Evolutionary conservation across 257 asterid species (phyloP).

Genomic region (Nicotiana noctiflora): DNA sequence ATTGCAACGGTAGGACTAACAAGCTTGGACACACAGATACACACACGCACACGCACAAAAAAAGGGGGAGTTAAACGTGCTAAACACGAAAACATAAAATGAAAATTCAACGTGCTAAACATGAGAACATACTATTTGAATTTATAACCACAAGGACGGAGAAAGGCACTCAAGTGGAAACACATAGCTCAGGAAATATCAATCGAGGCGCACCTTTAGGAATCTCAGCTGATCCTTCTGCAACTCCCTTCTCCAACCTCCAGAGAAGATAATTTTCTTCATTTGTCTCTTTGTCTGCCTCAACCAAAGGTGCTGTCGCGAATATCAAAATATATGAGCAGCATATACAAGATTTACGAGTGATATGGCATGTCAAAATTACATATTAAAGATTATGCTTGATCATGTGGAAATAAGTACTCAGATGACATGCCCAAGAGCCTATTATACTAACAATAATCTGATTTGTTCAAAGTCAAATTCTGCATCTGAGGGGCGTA

Average conservation of each 20-base stretch:
- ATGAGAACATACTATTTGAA: too few relatives aligned
- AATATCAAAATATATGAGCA: background rate
- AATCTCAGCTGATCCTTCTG: conserved; percentile 87
- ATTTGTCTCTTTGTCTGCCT: conserved; percentile 63
- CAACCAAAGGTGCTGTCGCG: conserved; percentile 82
- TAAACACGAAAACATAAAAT: too few relatives aligned
- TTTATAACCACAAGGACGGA: too few relatives aligned
- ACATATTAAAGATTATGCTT: background rate
- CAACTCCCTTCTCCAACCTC: conserved; percentile 92
- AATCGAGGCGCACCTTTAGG: conserved; percentile 51
- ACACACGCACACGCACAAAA: too few relatives aligned
- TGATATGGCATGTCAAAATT: background rate
- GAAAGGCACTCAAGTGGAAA: too few relatives aligned
- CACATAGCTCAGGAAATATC: background rate
- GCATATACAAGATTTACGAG: background rate
- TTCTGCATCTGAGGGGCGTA: background rate
- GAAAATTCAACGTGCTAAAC: too few relatives aligned
- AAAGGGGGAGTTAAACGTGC: too few relatives aligned
- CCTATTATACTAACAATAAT: background rate
- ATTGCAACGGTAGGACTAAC: too few relatives aligned
- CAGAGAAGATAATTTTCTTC: conserved; percentile 72
- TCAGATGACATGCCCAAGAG: background rate
- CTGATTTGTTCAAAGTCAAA: background rate
- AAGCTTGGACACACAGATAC: too few relatives aligned
- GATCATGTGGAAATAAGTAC: background rate